Percentiles rank a stretch among this genome's conserved stretches.
Conservation (phyloP, 495 filamentous ascomycete genomes). For the Neurospora cerealis region DNA sequence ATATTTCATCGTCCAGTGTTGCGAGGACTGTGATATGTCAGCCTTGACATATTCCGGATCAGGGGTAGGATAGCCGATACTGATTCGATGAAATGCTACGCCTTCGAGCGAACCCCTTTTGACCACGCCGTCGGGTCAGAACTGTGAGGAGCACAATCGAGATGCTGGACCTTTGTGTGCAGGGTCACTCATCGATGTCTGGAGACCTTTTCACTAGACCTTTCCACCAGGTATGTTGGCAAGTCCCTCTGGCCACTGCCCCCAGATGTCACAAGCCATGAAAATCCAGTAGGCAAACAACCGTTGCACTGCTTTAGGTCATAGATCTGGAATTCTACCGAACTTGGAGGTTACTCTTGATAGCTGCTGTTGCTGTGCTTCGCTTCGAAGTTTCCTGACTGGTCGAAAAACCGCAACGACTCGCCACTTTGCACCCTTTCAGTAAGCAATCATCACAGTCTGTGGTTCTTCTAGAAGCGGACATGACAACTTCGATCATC, state of each 20-base stretch:
- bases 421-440: not conserved
- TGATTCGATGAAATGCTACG: not conserved
- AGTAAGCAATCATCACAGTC: not conserved
- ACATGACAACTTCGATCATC: not conserved
- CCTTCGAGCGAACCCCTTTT: not conserved
- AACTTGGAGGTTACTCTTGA: not conserved
- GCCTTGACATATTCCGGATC: not conserved
- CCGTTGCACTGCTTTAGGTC: not conserved
- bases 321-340: not conserved
- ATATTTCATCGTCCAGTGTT: not conserved
- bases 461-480: not conserved
- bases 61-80: not conserved
- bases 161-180: not conserved
- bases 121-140: not conserved
- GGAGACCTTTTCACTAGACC: not conserved
- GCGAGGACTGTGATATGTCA: not conserved
- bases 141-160: not conserved
- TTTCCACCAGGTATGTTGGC: not conserved
- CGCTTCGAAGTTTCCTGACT: not conserved
- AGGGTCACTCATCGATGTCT: not conserved
- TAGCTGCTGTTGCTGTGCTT: not conserved
- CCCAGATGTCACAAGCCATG: not conserved
- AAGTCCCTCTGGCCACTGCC: not conserved
- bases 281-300: not conserved
- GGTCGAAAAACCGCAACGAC: not conserved